phyloP scores from a whole-genome alignment of 345 rosid genomes.

The Lepidium africanum region DNA sequence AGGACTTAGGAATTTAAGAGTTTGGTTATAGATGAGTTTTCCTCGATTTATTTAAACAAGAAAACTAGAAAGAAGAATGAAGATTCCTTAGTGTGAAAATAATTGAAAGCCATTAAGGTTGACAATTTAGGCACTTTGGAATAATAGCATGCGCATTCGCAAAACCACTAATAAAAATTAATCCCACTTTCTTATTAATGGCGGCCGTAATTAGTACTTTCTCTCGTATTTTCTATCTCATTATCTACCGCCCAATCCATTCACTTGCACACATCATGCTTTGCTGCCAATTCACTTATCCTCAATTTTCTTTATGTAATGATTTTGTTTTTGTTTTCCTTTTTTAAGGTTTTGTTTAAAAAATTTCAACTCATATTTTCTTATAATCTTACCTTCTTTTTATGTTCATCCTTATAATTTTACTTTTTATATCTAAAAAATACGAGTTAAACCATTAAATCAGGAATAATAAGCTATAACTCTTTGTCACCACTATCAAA shows the following conservation, averaged over 20 bases:
- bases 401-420: too few relatives aligned
- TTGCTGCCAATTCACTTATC: constrained; percentile 13
- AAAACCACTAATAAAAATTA: constrained; percentile 9
- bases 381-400: too few relatives aligned
- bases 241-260: constrained; percentile 22
- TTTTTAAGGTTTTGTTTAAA: too few relatives aligned
- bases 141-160: constrained; percentile 21
- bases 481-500: too few relatives aligned
- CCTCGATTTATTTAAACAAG: background rate
- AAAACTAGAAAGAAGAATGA: background rate
- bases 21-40: too few relatives aligned
- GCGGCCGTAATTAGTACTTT: background rate
- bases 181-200: constrained; percentile 17
- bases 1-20: too few relatives aligned
- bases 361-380: too few relatives aligned
- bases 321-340: background rate
- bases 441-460: too few relatives aligned
- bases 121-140: constrained; percentile 7
- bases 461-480: too few relatives aligned
- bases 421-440: too few relatives aligned
- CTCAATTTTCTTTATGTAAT: constrained; percentile 4
- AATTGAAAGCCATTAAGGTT: constrained; percentile 27
- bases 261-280: constrained; percentile 12
- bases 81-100: constrained; percentile 13
- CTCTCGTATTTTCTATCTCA: background rate